These are phyloP conservation scores for Cercospora sojina DNA, from an alignment of 2,329 filamentous ascomycete species.

Conservation along the genomic window DNA sequence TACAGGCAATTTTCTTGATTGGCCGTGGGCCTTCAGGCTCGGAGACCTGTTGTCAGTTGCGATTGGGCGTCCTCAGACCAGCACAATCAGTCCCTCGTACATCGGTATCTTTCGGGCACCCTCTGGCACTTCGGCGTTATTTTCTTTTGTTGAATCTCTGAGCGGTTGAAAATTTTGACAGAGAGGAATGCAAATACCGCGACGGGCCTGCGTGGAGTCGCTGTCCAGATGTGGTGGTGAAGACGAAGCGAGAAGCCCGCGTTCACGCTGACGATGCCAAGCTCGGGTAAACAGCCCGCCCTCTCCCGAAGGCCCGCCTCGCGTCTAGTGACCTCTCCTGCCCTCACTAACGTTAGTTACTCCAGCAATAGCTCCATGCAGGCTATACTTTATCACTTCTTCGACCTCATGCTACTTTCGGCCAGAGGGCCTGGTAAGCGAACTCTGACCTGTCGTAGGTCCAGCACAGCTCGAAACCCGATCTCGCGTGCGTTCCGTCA, in stretches of 20 bases:
- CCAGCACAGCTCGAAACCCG: background rate
- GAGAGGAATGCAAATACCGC: background rate
- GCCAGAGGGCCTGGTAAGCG: background rate
- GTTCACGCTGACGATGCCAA: background rate
- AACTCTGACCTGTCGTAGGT: background rate
- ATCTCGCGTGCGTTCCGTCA: background rate
- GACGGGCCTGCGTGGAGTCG: background rate
- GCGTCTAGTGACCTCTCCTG: background rate
- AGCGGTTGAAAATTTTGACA: background rate
- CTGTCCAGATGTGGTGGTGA: background rate
- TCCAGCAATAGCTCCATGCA: background rate
- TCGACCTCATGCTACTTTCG: background rate
- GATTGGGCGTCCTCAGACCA: background rate
- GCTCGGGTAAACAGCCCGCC: background rate
- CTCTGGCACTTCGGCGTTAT: background rate
- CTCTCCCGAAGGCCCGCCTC: background rate
- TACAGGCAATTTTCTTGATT: background rate
- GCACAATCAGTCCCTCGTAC: background rate
- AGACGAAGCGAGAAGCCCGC: too few species aligned
- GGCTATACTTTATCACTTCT: conserved; percentile 1
- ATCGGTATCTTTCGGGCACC: background rate
- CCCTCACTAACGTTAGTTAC: background rate
- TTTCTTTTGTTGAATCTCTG: background rate
- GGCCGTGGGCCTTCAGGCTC: background rate
- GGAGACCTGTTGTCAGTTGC: background rate